These are phyloP conservation scores for Phytophthora multivora DNA, from an alignment of 352 stramenopile species.

Conservation along the genomic window DNA sequence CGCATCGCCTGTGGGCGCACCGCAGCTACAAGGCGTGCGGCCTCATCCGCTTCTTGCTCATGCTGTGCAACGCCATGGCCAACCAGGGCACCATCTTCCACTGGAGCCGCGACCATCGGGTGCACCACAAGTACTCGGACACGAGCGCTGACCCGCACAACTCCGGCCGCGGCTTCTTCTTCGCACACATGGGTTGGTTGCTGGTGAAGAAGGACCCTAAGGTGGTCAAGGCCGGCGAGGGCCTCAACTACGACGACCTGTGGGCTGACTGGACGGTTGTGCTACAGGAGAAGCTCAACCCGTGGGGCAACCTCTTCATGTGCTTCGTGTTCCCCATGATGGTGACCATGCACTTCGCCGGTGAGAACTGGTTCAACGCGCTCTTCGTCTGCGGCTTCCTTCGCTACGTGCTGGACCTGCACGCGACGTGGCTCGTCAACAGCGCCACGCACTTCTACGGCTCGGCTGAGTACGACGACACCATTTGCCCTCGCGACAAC, in stretches of 20 bases:
- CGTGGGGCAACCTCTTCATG: conserved; percentile 97
- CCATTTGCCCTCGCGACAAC: conserved; percentile 95
- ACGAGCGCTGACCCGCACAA: conserved; percentile 96
- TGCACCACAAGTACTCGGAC: conserved; percentile 99
- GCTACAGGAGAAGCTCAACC: conserved; percentile 96
- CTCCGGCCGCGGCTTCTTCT: conserved; percentile 97
- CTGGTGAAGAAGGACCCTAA: conserved; percentile 97
- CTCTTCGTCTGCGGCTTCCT: conserved; percentile 96
- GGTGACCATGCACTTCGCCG: conserved; percentile 84
- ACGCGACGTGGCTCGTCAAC: conserved; percentile 99
- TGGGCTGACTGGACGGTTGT: conserved; percentile 93
- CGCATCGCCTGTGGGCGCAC: conserved; percentile 98
- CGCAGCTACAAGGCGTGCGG: conserved; percentile 94
- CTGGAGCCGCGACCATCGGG: conserved; percentile 97
- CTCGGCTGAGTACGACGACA: conserved; percentile 96
- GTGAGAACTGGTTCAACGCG: conserved; percentile 93
- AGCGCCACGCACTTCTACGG: conserved; percentile 97
- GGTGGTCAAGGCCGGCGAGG: conserved; percentile 84
- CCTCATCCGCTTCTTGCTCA: conserved; percentile 92
- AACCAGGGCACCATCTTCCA: conserved; percentile 99
- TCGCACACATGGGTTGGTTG: conserved; percentile 98
- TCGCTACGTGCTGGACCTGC: conserved; percentile 93
- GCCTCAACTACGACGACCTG: conserved; percentile 97
- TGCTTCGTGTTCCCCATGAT: conserved; percentile 96
- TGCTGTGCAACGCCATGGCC: conserved; percentile 97